These are phyloP conservation scores for Chloromonas sp. DNA, from an alignment of 163 green algal species.

Conservation along the genomic window DNA sequence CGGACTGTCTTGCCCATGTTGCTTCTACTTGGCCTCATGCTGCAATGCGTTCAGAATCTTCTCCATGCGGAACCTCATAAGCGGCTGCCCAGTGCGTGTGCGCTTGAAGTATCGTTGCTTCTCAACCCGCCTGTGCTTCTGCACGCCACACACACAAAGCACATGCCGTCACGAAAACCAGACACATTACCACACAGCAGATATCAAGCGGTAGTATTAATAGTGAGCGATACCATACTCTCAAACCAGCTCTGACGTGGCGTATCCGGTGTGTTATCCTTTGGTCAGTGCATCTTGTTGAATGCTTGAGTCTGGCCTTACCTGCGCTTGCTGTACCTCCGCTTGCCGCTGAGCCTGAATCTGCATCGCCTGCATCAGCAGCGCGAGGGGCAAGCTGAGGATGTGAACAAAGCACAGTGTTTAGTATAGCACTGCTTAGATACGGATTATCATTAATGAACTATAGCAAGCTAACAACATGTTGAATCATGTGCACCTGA, in stretches of 20 bases:
- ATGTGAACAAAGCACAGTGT: too few relatives aligned
- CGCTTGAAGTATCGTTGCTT: constrained; percentile 47
- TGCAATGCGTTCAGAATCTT: constrained; percentile 37
- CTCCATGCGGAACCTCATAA: constrained; percentile 62
- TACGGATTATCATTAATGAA: too few relatives aligned
- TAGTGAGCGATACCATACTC: too few relatives aligned
- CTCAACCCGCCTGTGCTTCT: constrained; percentile 29
- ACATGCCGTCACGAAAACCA: background rate
- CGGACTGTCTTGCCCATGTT: too few relatives aligned
- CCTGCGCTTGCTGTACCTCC: background rate
- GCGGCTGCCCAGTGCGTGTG: constrained; percentile 51
- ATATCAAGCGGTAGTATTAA: too few relatives aligned
- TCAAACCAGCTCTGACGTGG: too few relatives aligned
- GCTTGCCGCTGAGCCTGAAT: background rate
- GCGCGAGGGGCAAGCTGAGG: background rate
- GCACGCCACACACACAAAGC: constrained; percentile 1
- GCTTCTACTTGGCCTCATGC: background rate
- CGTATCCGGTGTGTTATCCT: too few relatives aligned
- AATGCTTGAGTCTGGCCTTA: background rate
- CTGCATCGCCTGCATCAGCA: background rate
- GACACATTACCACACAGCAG: background rate
- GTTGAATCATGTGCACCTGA: background rate
- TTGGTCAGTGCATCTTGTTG: background rate
- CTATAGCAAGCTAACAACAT: background rate
- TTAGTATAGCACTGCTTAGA: too few relatives aligned